Evolutionary conservation across 2,329 filamentous ascomycete species (phyloP).

Genomic region (Fusarium sarcochroum): DNA sequence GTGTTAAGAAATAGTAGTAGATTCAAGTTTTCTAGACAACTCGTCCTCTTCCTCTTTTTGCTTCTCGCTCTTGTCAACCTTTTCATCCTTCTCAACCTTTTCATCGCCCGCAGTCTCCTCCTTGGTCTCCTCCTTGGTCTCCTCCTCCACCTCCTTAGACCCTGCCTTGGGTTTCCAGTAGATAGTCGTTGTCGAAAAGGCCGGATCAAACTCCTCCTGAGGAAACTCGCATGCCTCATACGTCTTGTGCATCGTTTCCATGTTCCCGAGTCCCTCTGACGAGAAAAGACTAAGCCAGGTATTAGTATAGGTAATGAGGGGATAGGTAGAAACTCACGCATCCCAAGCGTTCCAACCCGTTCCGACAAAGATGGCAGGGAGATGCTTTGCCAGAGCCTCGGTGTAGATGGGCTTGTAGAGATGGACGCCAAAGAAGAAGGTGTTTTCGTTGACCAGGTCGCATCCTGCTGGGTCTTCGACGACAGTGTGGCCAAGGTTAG

Average conservation of each 20-base stretch:
- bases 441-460: constrained; percentile 60
- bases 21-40: constrained; percentile 35
- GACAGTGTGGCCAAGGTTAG: constrained; percentile 66
- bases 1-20: constrained; percentile 36
- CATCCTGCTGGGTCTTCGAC: constrained; percentile 68
- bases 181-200: constrained; percentile 48
- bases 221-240: constrained; percentile 43
- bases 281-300: constrained; percentile 18
- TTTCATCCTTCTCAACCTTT: neutral
- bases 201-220: constrained; percentile 33
- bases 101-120: neutral
- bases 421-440: constrained; percentile 74
- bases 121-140: neutral
- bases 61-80: constrained; percentile 1
- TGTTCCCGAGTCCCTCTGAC: constrained; percentile 36
- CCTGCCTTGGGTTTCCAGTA: constrained; percentile 43
- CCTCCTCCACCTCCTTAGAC: neutral
- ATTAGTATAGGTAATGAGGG: neutral
- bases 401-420: constrained; percentile 69
- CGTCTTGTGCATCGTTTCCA: constrained; percentile 43
- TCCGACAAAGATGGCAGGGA: constrained; percentile 71
- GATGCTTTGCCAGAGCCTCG: constrained; percentile 59
- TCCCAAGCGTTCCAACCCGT: constrained; percentile 68
- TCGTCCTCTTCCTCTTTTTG: constrained; percentile 11
- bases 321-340: constrained; percentile 53